Evolutionary conservation across 2,329 filamentous ascomycete genomes (phyloP), one percentile per base, ranked within the genome.

Genomic region (Epichloe amarillans): DNA sequence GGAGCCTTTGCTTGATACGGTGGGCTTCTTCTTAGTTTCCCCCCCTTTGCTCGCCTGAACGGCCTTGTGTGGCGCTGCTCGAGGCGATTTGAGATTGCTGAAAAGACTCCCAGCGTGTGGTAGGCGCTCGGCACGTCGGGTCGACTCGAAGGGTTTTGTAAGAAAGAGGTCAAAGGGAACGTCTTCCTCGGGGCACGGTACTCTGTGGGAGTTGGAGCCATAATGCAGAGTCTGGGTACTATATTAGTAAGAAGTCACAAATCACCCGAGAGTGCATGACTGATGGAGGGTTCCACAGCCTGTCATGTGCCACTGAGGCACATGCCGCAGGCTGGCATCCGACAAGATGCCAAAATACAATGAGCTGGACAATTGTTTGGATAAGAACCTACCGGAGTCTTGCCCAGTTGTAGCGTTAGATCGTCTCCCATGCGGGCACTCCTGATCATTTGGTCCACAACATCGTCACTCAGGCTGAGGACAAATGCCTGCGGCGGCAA

Each of bases 391-490:
- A 84, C 80, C 38, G 80, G 80, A 58, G 66, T 71, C 59, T 68
- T 70, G 40, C 80, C 80, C 54, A 84, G 64, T 5, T 75, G 72
- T 58, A 84, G 67, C 58, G 78, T 70, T 49, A 83, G 71, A 44
- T 73, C 68, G 50, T 77, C 71, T 47, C 77, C 78, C 67, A 73
- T 71, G 58, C 75, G 74, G 39, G 77, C 72, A 59, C 75, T 78
- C 62, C 71, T 72, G 57, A 84, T 81, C 74, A 84, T 77, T 54
- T 78, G 72, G 61, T 81, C 76, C 58, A 84, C 75, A 48, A 80
- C 69, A 61, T 69, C 69, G 61, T 81, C 74, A 57, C 69, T 73
- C 54, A 84, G 65, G n/a, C 69, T 73, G 51, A 84, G 66, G 55
- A 76, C 72, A 60, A 83, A 78, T 35, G 75, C 76, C 59, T 81